Conservation (phyloP, 2,329 filamentous ascomycete genomes). For the Monosporascus ibericus region DNA sequence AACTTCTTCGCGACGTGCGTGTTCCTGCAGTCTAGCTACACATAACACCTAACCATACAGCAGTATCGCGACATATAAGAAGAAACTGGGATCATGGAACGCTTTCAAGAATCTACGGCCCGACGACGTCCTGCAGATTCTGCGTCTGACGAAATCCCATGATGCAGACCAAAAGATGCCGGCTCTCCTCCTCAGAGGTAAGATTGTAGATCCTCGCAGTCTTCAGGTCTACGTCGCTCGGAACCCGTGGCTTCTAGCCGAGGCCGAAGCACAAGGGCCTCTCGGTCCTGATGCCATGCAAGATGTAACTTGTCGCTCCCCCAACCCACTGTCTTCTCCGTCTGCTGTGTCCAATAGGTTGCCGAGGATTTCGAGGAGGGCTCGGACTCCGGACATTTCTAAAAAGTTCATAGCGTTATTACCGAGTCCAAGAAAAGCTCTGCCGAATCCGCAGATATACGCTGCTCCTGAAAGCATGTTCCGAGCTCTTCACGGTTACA, state of each 20-base stretch:
- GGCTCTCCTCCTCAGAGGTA: slow-evolving; percentile 19
- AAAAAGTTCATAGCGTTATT: slow-evolving; percentile 6
- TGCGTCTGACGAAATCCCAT: slow-evolving; percentile 18
- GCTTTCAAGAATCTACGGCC: slow-evolving; percentile 24
- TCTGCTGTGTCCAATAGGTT: background rate
- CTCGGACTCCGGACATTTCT: slow-evolving; percentile 3
- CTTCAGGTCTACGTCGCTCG: slow-evolving; percentile 23
- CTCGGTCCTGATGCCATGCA: slow-evolving; percentile 19
- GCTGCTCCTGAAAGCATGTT: slow-evolving; percentile 11
- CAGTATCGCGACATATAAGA: slow-evolving; percentile 24
- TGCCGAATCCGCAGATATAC: background rate
- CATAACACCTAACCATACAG: background rate
- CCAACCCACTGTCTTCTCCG: slow-evolving; percentile 6
- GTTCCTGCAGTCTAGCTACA: background rate
- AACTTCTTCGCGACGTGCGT: slow-evolving; percentile 23
- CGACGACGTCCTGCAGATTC: slow-evolving; percentile 23
- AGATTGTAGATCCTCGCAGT: slow-evolving; percentile 17
- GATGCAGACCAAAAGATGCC: slow-evolving; percentile 17
- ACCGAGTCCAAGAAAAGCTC: background rate
- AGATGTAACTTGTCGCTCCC: slow-evolving; percentile 20
- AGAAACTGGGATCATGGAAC: slow-evolving; percentile 22
- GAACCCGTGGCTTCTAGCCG: slow-evolving; percentile 20
- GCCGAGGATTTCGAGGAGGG: background rate
- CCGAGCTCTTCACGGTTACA: slow-evolving; percentile 12
- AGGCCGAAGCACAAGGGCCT: slow-evolving; percentile 16